Evolutionary conservation across 148 eudicot species (phyloP).

Genomic region (Hydrangea macrophylla): DNA sequence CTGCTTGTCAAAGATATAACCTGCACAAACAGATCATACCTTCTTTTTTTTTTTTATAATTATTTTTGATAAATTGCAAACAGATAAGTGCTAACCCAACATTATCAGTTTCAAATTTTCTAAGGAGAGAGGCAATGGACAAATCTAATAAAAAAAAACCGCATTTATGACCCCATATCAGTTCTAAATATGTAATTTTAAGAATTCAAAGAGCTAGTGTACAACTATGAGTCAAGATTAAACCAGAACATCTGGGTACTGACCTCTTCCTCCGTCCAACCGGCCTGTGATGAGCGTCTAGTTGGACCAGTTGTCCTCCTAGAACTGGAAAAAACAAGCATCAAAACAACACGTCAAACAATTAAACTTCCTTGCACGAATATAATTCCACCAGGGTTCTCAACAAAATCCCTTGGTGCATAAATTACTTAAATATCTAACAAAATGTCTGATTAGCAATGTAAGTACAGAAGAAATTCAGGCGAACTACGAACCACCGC

Average conservation of each 20-base stretch:
- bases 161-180: background rate
- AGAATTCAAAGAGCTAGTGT: background rate
- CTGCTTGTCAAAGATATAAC: background rate
- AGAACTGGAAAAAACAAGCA: constrained; percentile 9
- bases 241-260: constrained; percentile 10
- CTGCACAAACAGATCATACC: background rate
- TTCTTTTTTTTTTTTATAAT: too few species aligned
- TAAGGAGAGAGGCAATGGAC: background rate
- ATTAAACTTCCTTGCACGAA: background rate
- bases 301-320: constrained; percentile 42
- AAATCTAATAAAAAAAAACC: background rate
- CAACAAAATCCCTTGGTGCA: background rate
- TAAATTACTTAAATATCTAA: background rate
- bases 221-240: background rate
- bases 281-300: constrained; percentile 71
- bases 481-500: background rate
- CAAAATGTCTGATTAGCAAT: background rate
- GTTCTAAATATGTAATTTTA: too few species aligned
- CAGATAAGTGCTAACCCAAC: too few species aligned
- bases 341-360: background rate
- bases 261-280: constrained; percentile 93
- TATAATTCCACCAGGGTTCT: background rate
- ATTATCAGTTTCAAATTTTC: too few species aligned
- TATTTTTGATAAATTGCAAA: too few species aligned
- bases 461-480: background rate